Percentiles rank a stretch among this genome's conserved stretches.
Evolutionary conservation across 225 moss, liverwort and hornwort species (phyloP).

Genomic region (Marchantia polymorpha): DNA sequence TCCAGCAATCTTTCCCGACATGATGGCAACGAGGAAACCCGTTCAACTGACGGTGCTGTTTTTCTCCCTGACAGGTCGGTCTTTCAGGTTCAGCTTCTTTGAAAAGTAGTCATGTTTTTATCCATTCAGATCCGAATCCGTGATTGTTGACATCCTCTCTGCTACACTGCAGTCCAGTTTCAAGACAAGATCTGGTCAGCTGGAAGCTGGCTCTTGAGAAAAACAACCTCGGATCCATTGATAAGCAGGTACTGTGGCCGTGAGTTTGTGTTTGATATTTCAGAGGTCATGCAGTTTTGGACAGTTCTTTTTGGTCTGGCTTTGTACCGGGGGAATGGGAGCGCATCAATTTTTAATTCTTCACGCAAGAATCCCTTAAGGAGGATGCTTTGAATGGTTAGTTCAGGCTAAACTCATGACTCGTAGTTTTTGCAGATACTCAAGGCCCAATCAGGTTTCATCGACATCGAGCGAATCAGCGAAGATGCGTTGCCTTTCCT

Average conservation of each 20-base stretch:
- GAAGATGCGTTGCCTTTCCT: conserved; percentile 59
- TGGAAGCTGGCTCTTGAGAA: conserved; percentile 93
- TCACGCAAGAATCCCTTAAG: neutral
- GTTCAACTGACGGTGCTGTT: conserved; percentile 43
- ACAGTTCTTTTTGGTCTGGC: neutral
- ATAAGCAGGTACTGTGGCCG: conserved; percentile 56
- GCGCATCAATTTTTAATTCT: neutral
- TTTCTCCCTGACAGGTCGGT: conserved; percentile 75
- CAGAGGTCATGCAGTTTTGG: too few species aligned
- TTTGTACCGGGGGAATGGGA: neutral
- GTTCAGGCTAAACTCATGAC: neutral
- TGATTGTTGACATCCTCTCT: conserved; percentile 15
- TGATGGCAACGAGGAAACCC: conserved; percentile 47
- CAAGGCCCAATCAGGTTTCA: conserved; percentile 62
- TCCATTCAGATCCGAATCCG: too few species aligned
- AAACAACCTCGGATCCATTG: conserved; percentile 47
- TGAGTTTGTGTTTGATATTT: too few species aligned
- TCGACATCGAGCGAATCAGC: conserved; percentile 63
- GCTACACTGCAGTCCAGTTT: conserved; percentile 59
- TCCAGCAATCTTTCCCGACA: conserved; percentile 77
- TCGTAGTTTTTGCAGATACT: conserved; percentile 47
- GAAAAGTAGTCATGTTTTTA: neutral
- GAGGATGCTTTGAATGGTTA: neutral
- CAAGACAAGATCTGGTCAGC: conserved; percentile 87
- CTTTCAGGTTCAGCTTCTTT: neutral